These are phyloP conservation scores for Chlorella sp. DNA, from an alignment of 139 green algal species.

Conservation along the genomic window DNA sequence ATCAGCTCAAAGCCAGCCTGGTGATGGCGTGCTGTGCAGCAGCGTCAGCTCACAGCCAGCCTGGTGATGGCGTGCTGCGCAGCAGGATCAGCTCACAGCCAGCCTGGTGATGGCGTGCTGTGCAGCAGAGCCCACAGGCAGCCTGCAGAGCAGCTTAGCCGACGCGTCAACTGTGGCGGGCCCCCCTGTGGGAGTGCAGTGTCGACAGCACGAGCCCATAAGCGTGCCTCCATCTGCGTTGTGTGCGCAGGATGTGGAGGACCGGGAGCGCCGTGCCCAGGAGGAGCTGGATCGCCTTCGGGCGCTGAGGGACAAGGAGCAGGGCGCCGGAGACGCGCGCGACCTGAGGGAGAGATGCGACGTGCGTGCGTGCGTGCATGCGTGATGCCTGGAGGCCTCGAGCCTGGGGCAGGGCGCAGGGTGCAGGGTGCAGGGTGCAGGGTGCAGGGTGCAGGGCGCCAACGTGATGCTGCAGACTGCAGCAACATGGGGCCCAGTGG, in stretches of 20 bases:
- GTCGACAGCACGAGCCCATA: not conserved
- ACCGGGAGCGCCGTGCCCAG: slow-evolving; percentile 6
- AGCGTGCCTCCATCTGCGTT: not conserved
- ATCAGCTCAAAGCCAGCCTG: not conserved
- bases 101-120: not conserved
- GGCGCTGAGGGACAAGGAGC: slow-evolving; percentile 21
- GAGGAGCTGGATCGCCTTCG: slow-evolving; percentile 40
- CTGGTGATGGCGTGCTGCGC: not conserved
- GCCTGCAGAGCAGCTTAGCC: not conserved
- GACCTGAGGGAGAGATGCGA: slow-evolving; percentile 20
- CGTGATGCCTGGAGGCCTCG: not conserved
- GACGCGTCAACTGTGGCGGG: no score
- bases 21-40: not conserved
- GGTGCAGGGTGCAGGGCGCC: no score
- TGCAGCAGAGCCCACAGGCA: not conserved
- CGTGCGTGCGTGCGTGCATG: slow-evolving; percentile 1
- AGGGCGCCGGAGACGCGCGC: slow-evolving; percentile 6
- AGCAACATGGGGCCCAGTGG: no score
- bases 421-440: no score
- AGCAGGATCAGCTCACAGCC: not conserved
- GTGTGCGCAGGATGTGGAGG: slow-evolving; percentile 15
- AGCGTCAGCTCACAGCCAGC: no score
- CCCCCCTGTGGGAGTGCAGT: no score
- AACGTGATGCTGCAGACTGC: no score
- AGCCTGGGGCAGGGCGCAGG: no score